A percentile compares a stretch with the other conserved stretches of the same genome.
phyloP scores from a whole-genome alignment of 108 stramenopile species.

The Stephanodiscus triporus region DNA sequence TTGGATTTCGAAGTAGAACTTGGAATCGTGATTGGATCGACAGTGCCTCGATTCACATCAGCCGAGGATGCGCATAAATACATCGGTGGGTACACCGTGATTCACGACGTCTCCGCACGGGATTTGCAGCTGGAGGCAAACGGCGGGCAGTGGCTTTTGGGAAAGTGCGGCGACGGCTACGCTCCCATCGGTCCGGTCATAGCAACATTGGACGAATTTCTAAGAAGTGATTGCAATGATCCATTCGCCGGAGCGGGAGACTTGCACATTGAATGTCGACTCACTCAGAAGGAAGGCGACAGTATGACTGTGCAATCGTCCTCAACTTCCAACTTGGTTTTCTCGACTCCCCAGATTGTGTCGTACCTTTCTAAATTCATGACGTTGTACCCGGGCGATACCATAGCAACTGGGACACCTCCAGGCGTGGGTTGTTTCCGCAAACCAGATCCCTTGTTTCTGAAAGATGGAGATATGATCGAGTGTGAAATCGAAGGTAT shows the following conservation, averaged over 20 bases:
- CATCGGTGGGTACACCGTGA: constrained; percentile 66
- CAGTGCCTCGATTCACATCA: constrained; percentile 53
- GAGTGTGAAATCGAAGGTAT: constrained; percentile 71
- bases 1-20: constrained; percentile 74
- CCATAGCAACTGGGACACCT: constrained; percentile 71
- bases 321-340: constrained; percentile 56
- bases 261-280: constrained; percentile 56
- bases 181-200: constrained; percentile 68
- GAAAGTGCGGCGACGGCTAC: constrained; percentile 61
- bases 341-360: constrained; percentile 48
- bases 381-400: constrained; percentile 67
- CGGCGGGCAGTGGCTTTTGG: constrained; percentile 71
- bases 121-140: constrained; percentile 74
- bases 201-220: constrained; percentile 59
- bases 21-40: constrained; percentile 58
- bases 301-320: constrained; percentile 54
- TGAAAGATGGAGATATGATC: constrained; percentile 61
- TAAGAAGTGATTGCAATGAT: constrained; percentile 8
- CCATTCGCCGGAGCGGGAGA: constrained; percentile 45
- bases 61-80: constrained; percentile 47
- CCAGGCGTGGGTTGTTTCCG: constrained; percentile 74
- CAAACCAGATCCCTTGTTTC: constrained; percentile 62
- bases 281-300: constrained; percentile 15
- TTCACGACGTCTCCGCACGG: constrained; percentile 65
- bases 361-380: constrained; percentile 62